Evolutionary conservation across 140 eudicot species (phyloP).

Genomic region (Senecio squalidus): DNA sequence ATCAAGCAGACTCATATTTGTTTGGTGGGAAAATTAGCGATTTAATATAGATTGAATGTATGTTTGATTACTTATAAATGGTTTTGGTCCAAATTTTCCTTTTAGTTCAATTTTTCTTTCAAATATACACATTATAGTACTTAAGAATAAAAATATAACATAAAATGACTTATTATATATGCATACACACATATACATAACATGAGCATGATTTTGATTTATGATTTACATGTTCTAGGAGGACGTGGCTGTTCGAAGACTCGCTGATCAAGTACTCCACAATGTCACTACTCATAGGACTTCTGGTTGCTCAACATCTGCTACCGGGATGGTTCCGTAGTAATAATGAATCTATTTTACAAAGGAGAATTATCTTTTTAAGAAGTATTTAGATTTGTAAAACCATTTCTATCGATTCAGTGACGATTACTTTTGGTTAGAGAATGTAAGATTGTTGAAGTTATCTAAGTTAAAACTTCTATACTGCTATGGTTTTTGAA

Average conservation of each 20-base stretch:
- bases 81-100: no score
- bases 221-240: slow-evolving; percentile 14
- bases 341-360: background rate
- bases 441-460: background rate
- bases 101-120: no score
- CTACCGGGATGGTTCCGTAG: background rate
- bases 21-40: no score
- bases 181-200: background rate
- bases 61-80: no score
- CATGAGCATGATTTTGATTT: background rate
- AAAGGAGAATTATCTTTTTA: background rate
- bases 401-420: background rate
- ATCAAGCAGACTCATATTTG: no score
- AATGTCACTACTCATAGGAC: slow-evolving; percentile 6
- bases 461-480: background rate
- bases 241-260: slow-evolving; percentile 20
- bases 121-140: no score
- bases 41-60: no score
- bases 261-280: slow-evolving; percentile 30
- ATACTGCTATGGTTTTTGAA: background rate
- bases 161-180: background rate
- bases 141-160: no score
- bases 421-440: background rate
- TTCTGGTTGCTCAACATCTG: background rate
- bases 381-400: background rate